Percentiles rank a stretch among this genome's conserved stretches.
Conservation (phyloP, 129 eudicot species). For the Silybum marianum region DNA sequence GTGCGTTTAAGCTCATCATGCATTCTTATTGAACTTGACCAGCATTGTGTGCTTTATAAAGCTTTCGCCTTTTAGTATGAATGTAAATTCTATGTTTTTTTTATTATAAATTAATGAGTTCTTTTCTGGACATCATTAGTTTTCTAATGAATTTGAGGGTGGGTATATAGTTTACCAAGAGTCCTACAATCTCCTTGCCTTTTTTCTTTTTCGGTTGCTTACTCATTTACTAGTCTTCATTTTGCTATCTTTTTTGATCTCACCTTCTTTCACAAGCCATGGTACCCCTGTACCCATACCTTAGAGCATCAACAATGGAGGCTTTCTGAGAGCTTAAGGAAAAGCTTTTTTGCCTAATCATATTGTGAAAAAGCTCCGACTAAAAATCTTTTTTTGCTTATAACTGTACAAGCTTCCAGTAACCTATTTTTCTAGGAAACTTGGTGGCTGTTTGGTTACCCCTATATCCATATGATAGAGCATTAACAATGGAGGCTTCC, state of each 20-base stretch:
- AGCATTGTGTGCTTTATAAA: background rate
- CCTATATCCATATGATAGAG: background rate
- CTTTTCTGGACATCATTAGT: background rate
- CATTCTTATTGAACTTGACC: background rate
- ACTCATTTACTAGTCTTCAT: background rate
- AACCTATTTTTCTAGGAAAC: background rate
- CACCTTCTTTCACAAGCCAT: background rate
- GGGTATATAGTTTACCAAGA: background rate
- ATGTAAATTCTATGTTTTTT: background rate
- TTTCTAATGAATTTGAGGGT: background rate
- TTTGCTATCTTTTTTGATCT: no score
- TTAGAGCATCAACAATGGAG: background rate
- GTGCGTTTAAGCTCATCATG: background rate
- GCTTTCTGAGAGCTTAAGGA: background rate
- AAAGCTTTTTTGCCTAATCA: background rate
- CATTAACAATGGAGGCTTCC: background rate
- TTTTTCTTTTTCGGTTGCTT: background rate
- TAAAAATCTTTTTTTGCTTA: background rate
- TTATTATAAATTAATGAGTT: no score
- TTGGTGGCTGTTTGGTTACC: background rate
- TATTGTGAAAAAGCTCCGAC: background rate
- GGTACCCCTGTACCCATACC: background rate
- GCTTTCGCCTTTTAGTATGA: background rate
- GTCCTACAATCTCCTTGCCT: background rate
- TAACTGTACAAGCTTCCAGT: background rate